phyloP scores from a whole-genome alignment of 2,329 filamentous ascomycete genomes.

The Hypoxylon sp. region DNA sequence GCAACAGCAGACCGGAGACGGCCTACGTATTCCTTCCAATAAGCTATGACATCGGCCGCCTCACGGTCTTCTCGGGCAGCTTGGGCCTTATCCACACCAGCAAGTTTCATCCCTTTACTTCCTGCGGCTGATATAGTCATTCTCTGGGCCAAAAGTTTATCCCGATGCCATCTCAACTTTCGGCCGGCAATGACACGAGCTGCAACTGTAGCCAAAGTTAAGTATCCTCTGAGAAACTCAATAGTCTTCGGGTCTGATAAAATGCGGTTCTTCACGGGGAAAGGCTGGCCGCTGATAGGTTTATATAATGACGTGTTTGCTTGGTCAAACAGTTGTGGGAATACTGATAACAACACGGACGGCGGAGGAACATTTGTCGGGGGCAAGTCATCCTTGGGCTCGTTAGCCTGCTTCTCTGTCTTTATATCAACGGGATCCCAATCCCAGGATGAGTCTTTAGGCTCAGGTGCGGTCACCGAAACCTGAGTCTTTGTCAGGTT shows the following conservation, averaged over 20 bases:
- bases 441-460: conserved; percentile 60
- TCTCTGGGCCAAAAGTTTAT: conserved; percentile 85
- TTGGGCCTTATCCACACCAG: conserved; percentile 87
- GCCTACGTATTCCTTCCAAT: conserved; percentile 83
- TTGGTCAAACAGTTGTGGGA: conserved; percentile 78
- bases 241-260: conserved; percentile 74
- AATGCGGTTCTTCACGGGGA: conserved; percentile 73
- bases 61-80: conserved; percentile 87
- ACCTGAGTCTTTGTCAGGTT: conserved; percentile 26
- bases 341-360: conserved; percentile 82
- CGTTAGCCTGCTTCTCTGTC: conserved; percentile 42
- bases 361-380: conserved; percentile 93
- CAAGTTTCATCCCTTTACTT: conserved; percentile 91
- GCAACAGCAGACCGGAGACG: conserved; percentile 80
- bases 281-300: conserved; percentile 71
- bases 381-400: conserved; percentile 63
- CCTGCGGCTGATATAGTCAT: conserved; percentile 88
- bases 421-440: conserved; percentile 64
- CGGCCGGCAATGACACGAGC: conserved; percentile 88
- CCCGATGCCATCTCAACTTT: conserved; percentile 90
- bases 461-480: conserved; percentile 13
- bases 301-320: conserved; percentile 76
- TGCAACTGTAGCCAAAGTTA: conserved; percentile 76
- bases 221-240: conserved; percentile 74
- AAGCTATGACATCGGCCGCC: conserved; percentile 79